A percentile compares a stretch with the other conserved stretches of the same genome.
phyloP scores from a whole-genome alignment of 805 yeast species.

The Nakazawaea holstii region DNA sequence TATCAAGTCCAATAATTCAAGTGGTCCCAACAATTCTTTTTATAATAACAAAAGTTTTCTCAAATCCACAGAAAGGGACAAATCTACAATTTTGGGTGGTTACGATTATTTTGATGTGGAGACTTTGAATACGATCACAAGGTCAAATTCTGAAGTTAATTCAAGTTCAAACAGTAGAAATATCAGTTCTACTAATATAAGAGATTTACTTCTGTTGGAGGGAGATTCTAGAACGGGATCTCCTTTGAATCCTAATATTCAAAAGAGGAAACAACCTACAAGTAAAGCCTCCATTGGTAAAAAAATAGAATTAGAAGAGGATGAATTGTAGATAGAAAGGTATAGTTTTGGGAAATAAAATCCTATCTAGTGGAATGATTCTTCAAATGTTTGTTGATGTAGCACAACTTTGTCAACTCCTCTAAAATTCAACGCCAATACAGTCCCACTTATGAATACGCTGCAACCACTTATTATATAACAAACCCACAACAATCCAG shows the following conservation, averaged over 20 bases:
- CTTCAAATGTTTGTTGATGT: constrained; percentile 8
- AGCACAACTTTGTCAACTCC: constrained; percentile 31
- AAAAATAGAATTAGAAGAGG: constrained; percentile 7
- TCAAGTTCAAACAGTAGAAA: constrained; percentile 23
- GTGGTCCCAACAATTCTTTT: neutral
- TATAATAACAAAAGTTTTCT: neutral
- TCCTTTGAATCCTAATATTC: constrained; percentile 5
- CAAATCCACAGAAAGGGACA: constrained; percentile 5
- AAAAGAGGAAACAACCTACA: neutral
- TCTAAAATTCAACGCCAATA: constrained; percentile 37
- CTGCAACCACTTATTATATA: constrained; percentile 48
- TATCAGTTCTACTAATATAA: constrained; percentile 18
- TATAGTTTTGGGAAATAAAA: no score
- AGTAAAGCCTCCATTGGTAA: constrained; percentile 2
- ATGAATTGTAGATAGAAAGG: constrained; percentile 1
- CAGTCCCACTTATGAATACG: constrained; percentile 42
- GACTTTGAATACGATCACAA: constrained; percentile 33
- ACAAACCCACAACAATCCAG: constrained; percentile 39
- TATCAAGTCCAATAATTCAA: constrained; percentile 23
- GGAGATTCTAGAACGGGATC: constrained; percentile 1
- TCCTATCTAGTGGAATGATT: no score
- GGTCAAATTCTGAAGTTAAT: constrained; percentile 12
- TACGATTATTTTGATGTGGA: constrained; percentile 59
- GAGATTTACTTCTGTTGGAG: constrained; percentile 8
- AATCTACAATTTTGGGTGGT: constrained; percentile 44